These are phyloP conservation scores for Ramaria rubella DNA, from an alignment of 768 basidiomycete genomes.

Conservation along the genomic window DNA sequence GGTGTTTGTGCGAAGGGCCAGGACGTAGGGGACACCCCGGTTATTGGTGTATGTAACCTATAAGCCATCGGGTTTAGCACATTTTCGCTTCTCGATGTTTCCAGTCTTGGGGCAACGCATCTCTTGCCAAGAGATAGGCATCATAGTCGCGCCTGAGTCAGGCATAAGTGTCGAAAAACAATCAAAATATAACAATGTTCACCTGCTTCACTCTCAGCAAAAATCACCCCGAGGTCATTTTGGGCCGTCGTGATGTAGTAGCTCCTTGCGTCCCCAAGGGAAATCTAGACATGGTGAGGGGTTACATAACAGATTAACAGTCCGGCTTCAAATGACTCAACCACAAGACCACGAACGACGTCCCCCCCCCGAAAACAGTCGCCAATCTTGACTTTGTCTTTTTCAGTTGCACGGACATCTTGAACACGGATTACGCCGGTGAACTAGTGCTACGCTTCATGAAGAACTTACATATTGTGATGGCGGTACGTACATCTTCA, in stretches of 20 bases:
- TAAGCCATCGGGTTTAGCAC: constrained; percentile 73
- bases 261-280: constrained; percentile 83
- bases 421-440: constrained; percentile 81
- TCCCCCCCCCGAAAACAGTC: constrained; percentile 92
- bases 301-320: neutral
- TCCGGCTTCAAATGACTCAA: constrained; percentile 32
- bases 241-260: constrained; percentile 90
- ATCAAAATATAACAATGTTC: constrained; percentile 16
- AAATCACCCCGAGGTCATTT: constrained; percentile 87
- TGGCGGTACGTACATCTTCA: constrained; percentile 44
- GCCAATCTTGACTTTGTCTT: constrained; percentile 81
- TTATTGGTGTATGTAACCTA: constrained; percentile 24
- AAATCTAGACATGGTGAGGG: constrained; percentile 64
- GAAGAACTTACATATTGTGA: neutral
- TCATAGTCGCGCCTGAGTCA: constrained; percentile 64
- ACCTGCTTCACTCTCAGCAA: constrained; percentile 85
- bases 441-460: constrained; percentile 32
- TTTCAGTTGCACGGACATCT: constrained; percentile 86
- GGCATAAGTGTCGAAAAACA: neutral
- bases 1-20: too few species aligned
- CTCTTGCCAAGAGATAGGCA: constrained; percentile 84
- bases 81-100: constrained; percentile 73
- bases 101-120: constrained; percentile 86
- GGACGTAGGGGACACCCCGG: too few species aligned
- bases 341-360: constrained; percentile 80